Evolutionary conservation across 2,329 filamentous ascomycete species (phyloP), one percentile per base, ranked within the genome.

Genomic region (Aureobasidium lini): DNA sequence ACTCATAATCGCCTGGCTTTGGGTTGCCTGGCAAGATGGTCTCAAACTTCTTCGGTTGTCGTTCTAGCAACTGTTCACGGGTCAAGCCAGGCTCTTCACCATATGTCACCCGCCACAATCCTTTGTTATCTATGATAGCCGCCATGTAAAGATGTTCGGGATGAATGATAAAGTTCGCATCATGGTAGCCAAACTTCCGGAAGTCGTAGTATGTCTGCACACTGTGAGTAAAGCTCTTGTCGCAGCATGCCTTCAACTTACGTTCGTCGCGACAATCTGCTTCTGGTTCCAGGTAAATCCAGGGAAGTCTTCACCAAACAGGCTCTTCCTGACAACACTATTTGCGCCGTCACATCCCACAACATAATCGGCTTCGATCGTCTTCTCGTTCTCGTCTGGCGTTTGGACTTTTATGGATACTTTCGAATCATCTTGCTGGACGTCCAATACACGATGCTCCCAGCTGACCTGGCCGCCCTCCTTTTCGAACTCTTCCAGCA

Each of bases 101-200:
- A 56, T 75, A 76, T 6, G 70, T 72, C 1, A 76, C 71, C 16
- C 75, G 66, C 70, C 74, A 76, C 16, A 77, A 57, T 0, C 71
- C 71, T 4, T 68, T 64, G 16, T 69, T 62, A 16, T 66, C 64
- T 5, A 67, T 64, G 31, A 64, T 61, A 10, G 66, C 66, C 18
- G 65, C 62, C 64, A 68, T 67, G 15, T 64, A 61, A 40, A 74
- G 75, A 57, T 74, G 59, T 39, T 66, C 59, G 0, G 67, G 66
- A 53, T 74, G 69, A 11, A 74, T 67, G 61, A 76, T 66, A 65
- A 76, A 77, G 43, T 77, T 76, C 10, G 71, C 72, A 43, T 73
- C 71, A 44, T 66, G 65, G 64, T 74, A 77, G 23, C 67, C 70
- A 36, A 73, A 67, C 10, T 66, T 65, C 6, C 69, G 62, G 60